These are phyloP conservation scores for Cercophora sp. DNA, from an alignment of 495 filamentous ascomycete genomes.

Conservation along the genomic window DNA sequence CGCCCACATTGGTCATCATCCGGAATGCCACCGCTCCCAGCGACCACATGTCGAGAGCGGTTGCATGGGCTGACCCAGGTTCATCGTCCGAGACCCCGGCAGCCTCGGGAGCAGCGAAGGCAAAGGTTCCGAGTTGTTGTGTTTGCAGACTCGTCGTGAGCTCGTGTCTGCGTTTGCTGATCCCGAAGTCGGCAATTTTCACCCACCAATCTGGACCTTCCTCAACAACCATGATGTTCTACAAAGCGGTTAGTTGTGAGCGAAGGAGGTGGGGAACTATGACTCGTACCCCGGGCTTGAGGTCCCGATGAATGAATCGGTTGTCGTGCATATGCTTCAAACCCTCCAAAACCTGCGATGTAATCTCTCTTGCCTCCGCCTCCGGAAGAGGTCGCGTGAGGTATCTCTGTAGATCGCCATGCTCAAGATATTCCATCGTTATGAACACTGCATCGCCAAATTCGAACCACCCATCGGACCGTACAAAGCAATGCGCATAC, in stretches of 20 bases:
- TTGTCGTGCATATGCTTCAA: conserved; percentile 46
- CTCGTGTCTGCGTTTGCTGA: conserved; percentile 25
- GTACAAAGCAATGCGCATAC: conserved; percentile 27
- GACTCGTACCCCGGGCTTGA: conserved; percentile 39
- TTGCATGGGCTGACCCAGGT: not conserved
- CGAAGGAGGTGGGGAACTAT: too few relatives aligned
- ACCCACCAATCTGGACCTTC: conserved; percentile 36
- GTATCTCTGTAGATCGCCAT: conserved; percentile 30
- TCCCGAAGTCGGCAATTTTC: conserved; percentile 53
- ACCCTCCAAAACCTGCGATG: conserved; percentile 42
- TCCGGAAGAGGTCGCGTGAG: conserved; percentile 22
- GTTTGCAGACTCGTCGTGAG: conserved; percentile 8
- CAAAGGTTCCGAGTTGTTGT: conserved; percentile 10
- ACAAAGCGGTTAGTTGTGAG: too few relatives aligned
- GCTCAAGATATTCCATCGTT: conserved; percentile 40
- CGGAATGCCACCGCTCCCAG: conserved; percentile 16
- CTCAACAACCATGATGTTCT: conserved; percentile 22
- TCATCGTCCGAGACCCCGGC: conserved; percentile 1
- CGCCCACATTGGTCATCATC: conserved; percentile 6
- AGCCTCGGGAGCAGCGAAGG: conserved; percentile 17
- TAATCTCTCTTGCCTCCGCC: conserved; percentile 33
- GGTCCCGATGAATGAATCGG: conserved; percentile 47
- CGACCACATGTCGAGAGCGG: conserved; percentile 20
- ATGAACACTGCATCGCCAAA: conserved; percentile 30
- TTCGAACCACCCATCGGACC: conserved; percentile 40